Percentiles rank a stretch among this genome's conserved stretches.
These are phyloP conservation scores for Saccharomycopsis selenospora DNA, from an alignment of 805 yeast genomes.

Conservation along the genomic window DNA sequence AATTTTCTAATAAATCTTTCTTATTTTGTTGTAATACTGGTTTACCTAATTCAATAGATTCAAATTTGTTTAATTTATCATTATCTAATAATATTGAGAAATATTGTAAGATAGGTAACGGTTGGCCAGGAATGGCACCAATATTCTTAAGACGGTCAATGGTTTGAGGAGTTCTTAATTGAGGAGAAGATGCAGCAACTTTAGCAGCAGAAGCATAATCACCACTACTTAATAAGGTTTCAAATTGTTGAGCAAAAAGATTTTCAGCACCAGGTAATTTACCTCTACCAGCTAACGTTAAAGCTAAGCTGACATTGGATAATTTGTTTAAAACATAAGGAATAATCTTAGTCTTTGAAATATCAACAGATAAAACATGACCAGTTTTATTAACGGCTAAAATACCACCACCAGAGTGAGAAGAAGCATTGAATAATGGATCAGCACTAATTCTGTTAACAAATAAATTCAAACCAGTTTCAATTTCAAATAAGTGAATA, in stretches of 20 bases:
- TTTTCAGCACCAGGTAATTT: conserved; percentile 97
- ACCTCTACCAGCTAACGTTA: conserved; percentile 87
- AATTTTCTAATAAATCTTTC: conserved; percentile 87
- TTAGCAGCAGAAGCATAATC: conserved; percentile 91
- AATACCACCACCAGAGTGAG: conserved; percentile 72
- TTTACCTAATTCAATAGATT: conserved; percentile 88
- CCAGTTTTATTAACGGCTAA: conserved; percentile 92
- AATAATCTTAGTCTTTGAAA: conserved; percentile 74
- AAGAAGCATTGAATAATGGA: conserved; percentile 84
- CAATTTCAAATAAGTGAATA: conserved; percentile 91
- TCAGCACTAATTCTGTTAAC: conserved; percentile 95
- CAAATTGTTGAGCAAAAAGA: conserved; percentile 86
- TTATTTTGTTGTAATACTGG: conserved; percentile 95
- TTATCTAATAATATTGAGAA: conserved; percentile 86
- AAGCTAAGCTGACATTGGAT: conserved; percentile 79
- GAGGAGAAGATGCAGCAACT: conserved; percentile 91
- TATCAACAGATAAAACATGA: conserved; percentile 88
- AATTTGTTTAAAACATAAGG: conserved; percentile 85
- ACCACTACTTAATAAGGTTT: conserved; percentile 72
- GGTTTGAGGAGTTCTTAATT: conserved; percentile 89
- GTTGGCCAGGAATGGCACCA: conserved; percentile 89
- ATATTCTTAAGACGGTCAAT: conserved; percentile 85
- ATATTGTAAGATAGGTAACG: conserved; percentile 89
- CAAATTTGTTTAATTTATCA: conserved; percentile 87
- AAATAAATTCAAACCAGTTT: conserved; percentile 84